Percentiles rank a stretch among this genome's conserved stretches.
phyloP scores from a whole-genome alignment of 2,329 filamentous ascomycete genomes.

The Meredithiella fracta region DNA sequence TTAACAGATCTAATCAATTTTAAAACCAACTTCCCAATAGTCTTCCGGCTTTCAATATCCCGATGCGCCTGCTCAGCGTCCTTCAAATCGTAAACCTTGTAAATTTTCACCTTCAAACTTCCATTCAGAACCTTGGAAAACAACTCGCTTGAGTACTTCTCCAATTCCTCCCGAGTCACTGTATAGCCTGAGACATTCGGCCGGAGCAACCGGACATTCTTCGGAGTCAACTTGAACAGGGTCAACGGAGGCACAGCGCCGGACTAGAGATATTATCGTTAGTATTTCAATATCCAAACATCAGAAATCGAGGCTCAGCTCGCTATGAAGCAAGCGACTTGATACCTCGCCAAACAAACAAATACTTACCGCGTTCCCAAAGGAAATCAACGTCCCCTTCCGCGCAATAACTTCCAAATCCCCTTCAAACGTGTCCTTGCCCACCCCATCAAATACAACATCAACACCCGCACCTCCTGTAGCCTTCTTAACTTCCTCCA shows the following conservation, averaged over 20 bases:
- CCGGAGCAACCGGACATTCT: slow-evolving; percentile 64
- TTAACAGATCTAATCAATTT: slow-evolving; percentile 34
- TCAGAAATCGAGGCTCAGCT: no score
- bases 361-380: slow-evolving; percentile 56
- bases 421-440: slow-evolving; percentile 67
- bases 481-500: slow-evolving; percentile 45
- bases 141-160: slow-evolving; percentile 53
- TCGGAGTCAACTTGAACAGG: slow-evolving; percentile 42
- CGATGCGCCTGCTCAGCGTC: slow-evolving; percentile 56
- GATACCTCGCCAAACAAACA: neutral
- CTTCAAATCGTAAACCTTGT: slow-evolving; percentile 60
- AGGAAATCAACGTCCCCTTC: slow-evolving; percentile 63
- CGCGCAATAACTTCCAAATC: slow-evolving; percentile 56
- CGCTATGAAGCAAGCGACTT: neutral
- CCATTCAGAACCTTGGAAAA: slow-evolving; percentile 54
- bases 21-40: slow-evolving; percentile 70
- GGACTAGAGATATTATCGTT: slow-evolving; percentile 23
- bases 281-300: neutral
- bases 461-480: slow-evolving; percentile 57
- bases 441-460: slow-evolving; percentile 75
- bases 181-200: slow-evolving; percentile 59
- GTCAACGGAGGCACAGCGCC: slow-evolving; percentile 59
- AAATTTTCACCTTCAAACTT: slow-evolving; percentile 55
- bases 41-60: slow-evolving; percentile 68
- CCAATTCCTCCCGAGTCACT: slow-evolving; percentile 50